A percentile compares a stretch with the other conserved stretches of the same genome.
phyloP scores from a whole-genome alignment of 1,284 basidiomycete genomes.

The Cryptococcus deneoformans region DNA sequence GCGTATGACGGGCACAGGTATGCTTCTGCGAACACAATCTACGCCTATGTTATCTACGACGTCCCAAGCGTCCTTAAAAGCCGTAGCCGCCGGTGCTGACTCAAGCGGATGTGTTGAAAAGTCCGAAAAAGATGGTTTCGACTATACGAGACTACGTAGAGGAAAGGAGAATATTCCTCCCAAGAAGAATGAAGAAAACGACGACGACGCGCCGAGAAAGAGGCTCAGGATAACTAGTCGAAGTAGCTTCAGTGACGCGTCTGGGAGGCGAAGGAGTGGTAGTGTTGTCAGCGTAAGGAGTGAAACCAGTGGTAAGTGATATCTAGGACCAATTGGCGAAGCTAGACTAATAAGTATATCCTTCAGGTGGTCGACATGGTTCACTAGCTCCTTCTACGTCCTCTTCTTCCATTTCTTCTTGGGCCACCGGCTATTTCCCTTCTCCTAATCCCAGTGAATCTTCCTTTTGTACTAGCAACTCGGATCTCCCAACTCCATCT shows the following conservation, averaged over 20 bases:
- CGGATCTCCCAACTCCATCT: no score
- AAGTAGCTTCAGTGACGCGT: slow-evolving; percentile 8
- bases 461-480: no score
- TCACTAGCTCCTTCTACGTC: slow-evolving; percentile 25
- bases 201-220: slow-evolving; percentile 23
- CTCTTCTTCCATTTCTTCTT: slow-evolving; percentile 6
- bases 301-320: slow-evolving; percentile 22
- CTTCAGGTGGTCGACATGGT: slow-evolving; percentile 15
- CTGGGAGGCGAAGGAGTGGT: slow-evolving; percentile 19
- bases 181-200: slow-evolving; percentile 27
- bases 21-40: slow-evolving; percentile 27
- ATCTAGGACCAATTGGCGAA: neutral
- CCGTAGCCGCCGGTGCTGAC: slow-evolving; percentile 5
- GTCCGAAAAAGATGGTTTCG: slow-evolving; percentile 17
- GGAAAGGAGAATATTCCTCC: slow-evolving; percentile 48
- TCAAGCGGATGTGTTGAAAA: slow-evolving; percentile 4
- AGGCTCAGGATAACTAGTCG: slow-evolving; percentile 28
- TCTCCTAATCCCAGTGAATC: no score
- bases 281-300: slow-evolving; percentile 41
- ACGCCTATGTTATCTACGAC: slow-evolving; percentile 13
- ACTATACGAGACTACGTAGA: slow-evolving; percentile 24
- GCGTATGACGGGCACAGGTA: slow-evolving; percentile 7
- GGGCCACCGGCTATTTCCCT: no score
- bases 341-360: neutral
- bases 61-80: slow-evolving; percentile 3